These are phyloP conservation scores for Eucommia ulmoides DNA, from an alignment of 257 asterid genomes.

Conservation along the genomic window DNA sequence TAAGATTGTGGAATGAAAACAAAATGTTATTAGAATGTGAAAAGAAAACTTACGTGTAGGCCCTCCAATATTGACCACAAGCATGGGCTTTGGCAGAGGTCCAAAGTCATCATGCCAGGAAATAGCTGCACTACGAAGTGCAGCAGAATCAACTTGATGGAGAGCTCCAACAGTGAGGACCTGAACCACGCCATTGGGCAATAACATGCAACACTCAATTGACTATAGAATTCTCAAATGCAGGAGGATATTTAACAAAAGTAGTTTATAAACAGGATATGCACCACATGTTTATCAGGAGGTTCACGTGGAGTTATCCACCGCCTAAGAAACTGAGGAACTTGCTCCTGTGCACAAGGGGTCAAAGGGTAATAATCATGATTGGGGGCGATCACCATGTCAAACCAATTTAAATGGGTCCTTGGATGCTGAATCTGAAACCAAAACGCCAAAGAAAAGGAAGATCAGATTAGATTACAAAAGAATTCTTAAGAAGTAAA, in stretches of 20 bases:
- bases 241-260: background rate
- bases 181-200: constrained; percentile 30
- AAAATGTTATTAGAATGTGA: too few relatives aligned
- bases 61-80: constrained; percentile 90
- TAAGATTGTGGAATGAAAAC: too few relatives aligned
- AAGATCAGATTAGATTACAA: too few relatives aligned
- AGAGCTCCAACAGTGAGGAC: constrained; percentile 91
- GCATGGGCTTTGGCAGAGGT: constrained; percentile 73
- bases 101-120: constrained; percentile 89
- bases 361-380: constrained; percentile 88
- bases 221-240: background rate
- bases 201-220: background rate
- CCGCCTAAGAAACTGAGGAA: constrained; percentile 70
- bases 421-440: constrained; percentile 98
- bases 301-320: constrained; percentile 87
- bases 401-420: constrained; percentile 81
- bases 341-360: constrained; percentile 63
- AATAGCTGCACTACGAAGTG: constrained; percentile 71
- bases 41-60: constrained; percentile 61
- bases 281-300: constrained; percentile 68
- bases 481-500: background rate
- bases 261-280: constrained; percentile 15
- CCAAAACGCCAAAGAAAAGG: too few relatives aligned
- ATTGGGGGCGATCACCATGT: constrained; percentile 82
- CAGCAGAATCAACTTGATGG: constrained; percentile 78